These are phyloP conservation scores for Aspergillus sparsus DNA, from an alignment of 495 filamentous ascomycete species.

Conservation along the genomic window DNA sequence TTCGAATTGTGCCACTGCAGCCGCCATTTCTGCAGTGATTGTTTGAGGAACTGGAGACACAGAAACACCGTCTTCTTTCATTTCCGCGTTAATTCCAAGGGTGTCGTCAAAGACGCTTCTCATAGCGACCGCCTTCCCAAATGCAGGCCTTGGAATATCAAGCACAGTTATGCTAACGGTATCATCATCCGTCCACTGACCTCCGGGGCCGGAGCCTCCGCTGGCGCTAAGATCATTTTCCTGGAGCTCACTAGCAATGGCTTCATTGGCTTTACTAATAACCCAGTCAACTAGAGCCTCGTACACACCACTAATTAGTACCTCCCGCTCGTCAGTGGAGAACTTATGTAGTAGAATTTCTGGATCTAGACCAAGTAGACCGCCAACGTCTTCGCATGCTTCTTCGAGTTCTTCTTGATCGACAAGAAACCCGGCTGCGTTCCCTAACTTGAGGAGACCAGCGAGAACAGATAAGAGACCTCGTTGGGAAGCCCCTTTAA, in stretches of 20 bases:
- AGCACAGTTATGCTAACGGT: conserved; percentile 87
- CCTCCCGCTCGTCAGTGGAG: conserved; percentile 77
- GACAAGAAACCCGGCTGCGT: conserved; percentile 80
- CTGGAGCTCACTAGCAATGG: conserved; percentile 74
- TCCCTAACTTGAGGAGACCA: conserved; percentile 86
- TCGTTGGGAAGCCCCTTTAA: conserved; percentile 79
- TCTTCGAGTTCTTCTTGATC: conserved; percentile 85
- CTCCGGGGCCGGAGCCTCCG: conserved; percentile 51
- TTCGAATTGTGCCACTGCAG: conserved; percentile 74
- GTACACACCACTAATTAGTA: conserved; percentile 82
- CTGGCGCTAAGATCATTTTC: conserved; percentile 63
- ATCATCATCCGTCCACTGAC: conserved; percentile 69
- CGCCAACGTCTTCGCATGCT: conserved; percentile 86
- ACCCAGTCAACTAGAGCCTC: conserved; percentile 97
- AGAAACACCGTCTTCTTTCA: conserved; percentile 90
- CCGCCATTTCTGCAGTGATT: conserved; percentile 80
- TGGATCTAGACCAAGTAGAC: conserved; percentile 81
- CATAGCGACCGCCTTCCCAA: conserved; percentile 84
- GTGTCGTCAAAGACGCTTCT: conserved; percentile 88
- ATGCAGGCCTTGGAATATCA: conserved; percentile 75
- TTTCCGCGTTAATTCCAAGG: conserved; percentile 91
- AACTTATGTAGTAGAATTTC: conserved; percentile 78
- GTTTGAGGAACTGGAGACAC: conserved; percentile 69
- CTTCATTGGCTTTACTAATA: conserved; percentile 82
- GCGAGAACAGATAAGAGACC: conserved; percentile 82